Conservation (phyloP, 331 rosid species). For the Dryas integrifolia region DNA sequence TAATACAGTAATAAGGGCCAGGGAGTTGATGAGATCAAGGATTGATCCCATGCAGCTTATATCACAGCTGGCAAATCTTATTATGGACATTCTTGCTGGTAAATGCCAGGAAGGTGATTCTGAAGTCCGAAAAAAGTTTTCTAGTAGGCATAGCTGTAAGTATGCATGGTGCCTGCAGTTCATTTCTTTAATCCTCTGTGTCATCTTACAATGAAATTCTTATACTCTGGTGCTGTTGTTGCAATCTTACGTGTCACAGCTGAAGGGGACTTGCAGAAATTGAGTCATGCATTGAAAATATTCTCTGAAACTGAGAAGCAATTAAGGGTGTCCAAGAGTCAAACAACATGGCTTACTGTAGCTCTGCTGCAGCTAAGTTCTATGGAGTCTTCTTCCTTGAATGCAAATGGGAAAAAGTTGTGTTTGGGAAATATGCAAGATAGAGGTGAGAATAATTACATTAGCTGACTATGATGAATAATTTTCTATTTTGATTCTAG, state of each 20-base stretch:
- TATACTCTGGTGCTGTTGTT: conserved; percentile 20
- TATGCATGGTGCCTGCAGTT: conserved; percentile 1
- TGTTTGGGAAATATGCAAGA: conserved; percentile 33
- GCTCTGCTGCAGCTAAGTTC: conserved; percentile 83
- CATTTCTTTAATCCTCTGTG: not conserved
- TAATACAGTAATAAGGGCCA: conserved; percentile 66
- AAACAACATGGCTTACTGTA: conserved; percentile 82
- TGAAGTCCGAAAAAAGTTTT: conserved; percentile 53
- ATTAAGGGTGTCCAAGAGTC: conserved; percentile 76
- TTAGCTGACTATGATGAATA: not conserved
- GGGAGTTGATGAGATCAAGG: conserved; percentile 78
- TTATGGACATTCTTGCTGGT: conserved; percentile 90
- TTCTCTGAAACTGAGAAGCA: conserved; percentile 83
- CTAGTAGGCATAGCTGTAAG: conserved; percentile 55
- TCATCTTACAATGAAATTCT: conserved; percentile 15
- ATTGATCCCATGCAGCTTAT: conserved; percentile 80
- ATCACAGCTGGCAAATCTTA: conserved; percentile 81
- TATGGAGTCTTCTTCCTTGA: conserved; percentile 43
- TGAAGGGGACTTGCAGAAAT: conserved; percentile 62
- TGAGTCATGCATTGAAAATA: conserved; percentile 65
- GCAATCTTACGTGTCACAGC: conserved; percentile 34
- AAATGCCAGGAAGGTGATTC: conserved; percentile 52
- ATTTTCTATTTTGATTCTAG: not conserved
- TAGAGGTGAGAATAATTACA: conserved; percentile 39
- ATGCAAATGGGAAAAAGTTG: conserved; percentile 45